Evolutionary conservation across 1,139 yeast genomes (phyloP).

Genomic region (Sugiyamaella sp.): DNA sequence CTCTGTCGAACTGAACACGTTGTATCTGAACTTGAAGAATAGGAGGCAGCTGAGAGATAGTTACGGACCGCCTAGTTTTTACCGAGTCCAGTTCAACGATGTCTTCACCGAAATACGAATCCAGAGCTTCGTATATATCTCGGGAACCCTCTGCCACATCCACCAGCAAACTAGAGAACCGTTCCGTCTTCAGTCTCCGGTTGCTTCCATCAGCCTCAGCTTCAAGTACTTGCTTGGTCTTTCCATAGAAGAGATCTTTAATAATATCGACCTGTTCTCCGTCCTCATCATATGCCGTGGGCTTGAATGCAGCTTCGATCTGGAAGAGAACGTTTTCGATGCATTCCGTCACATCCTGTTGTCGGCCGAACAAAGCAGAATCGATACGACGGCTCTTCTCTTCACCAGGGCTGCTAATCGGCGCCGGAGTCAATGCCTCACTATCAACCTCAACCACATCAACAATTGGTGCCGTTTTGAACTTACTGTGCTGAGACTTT

Average conservation of each 20-base stretch:
- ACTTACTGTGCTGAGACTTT: background rate
- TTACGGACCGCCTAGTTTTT: conserved; percentile 62
- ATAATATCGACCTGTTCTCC: conserved; percentile 83
- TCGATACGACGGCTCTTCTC: conserved; percentile 31
- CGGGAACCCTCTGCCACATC: conserved; percentile 88
- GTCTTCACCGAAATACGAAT: conserved; percentile 79
- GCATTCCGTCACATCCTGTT: conserved; percentile 97
- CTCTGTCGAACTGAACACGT: conserved; percentile 86
- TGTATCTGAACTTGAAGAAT: conserved; percentile 90
- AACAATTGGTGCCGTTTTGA: conserved; percentile 7
- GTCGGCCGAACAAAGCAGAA: conserved; percentile 63
- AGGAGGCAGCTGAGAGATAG: conserved; percentile 73
- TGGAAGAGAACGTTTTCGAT: conserved; percentile 94
- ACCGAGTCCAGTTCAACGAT: conserved; percentile 72
- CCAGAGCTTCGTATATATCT: conserved; percentile 87
- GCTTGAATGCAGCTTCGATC: conserved; percentile 84
- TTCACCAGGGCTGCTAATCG: conserved; percentile 21
- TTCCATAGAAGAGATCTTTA: conserved; percentile 80
- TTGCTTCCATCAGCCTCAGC: conserved; percentile 41
- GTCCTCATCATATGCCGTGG: conserved; percentile 62
- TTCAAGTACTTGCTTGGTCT: conserved; percentile 57
- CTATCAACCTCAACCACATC: conserved; percentile 14
- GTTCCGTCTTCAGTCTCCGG: conserved; percentile 64
- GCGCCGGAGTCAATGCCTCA: conserved; percentile 8
- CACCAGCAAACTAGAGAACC: conserved; percentile 79